These are phyloP conservation scores for Silybum marianum DNA, from an alignment of 129 eudicot genomes.

Conservation along the genomic window DNA sequence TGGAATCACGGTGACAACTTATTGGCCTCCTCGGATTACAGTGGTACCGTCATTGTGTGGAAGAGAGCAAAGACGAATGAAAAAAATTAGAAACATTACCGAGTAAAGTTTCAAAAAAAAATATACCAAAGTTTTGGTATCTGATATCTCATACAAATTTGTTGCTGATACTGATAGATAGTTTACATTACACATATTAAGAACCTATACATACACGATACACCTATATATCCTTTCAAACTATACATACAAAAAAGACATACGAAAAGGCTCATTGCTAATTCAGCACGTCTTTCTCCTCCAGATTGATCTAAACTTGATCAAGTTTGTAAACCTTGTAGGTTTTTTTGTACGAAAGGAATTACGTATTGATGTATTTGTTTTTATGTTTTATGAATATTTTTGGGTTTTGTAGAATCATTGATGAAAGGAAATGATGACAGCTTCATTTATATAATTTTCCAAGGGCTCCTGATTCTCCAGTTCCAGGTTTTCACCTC, in stretches of 20 bases:
- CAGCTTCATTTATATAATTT: not conserved
- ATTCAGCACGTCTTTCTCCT: not conserved
- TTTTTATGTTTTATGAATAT: not conserved
- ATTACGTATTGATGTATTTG: not conserved
- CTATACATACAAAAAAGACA: not conserved
- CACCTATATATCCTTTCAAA: not conserved
- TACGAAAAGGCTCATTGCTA: not conserved
- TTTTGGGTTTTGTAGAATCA: not conserved
- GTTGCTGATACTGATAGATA: not conserved
- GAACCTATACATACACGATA: not conserved
- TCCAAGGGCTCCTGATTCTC: not conserved
- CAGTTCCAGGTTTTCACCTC: constrained; percentile 11
- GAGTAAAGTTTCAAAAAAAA: not conserved
- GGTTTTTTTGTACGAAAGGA: not conserved
- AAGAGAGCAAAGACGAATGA: constrained; percentile 77
- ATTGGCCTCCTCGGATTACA: constrained; percentile 95
- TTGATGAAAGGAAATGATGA: constrained; percentile 6
- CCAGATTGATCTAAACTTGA: not conserved
- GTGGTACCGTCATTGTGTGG: constrained; percentile 98
- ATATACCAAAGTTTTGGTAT: not conserved
- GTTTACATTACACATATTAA: not conserved
- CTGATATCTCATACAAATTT: not conserved
- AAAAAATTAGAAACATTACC: constrained; percentile 17
- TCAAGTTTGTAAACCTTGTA: not conserved
- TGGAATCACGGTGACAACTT: constrained; percentile 97